Evolutionary conservation across 352 stramenopile species (phyloP).

Genomic region (Phytophthora pluvialis): DNA sequence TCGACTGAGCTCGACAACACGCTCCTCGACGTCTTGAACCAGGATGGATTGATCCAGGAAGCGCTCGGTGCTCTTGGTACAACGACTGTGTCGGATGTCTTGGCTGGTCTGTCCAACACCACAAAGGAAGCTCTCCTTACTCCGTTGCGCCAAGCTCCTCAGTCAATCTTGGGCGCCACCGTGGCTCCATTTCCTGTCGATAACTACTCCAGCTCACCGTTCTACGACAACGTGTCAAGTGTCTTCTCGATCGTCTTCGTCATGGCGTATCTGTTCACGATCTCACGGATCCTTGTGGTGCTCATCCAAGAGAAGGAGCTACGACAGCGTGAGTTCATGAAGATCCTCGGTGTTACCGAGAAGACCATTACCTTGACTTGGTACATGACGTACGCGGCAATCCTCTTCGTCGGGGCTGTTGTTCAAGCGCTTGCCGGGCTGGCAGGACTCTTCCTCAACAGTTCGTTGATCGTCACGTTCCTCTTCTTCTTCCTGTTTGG

Average conservation of each 20-base stretch:
- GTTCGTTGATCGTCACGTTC: conserved; percentile 66
- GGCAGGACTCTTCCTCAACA: conserved; percentile 47
- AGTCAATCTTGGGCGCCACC: conserved; percentile 39
- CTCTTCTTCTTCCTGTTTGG: conserved; percentile 80
- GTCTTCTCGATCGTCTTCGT: conserved; percentile 90
- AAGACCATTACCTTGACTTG: conserved; percentile 66
- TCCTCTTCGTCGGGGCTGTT: conserved; percentile 73
- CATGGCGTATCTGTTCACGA: conserved; percentile 88
- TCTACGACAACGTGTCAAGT: conserved; percentile 56
- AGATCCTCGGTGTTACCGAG: conserved; percentile 90
- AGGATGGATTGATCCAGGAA: conserved; percentile 53
- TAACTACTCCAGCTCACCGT: conserved; percentile 46
- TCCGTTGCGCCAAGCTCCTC: conserved; percentile 47
- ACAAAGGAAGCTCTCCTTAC: conserved; percentile 35
- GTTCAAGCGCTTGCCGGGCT: conserved; percentile 54
- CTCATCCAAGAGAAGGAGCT: conserved; percentile 92
- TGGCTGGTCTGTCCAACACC: conserved; percentile 20
- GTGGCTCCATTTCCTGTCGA: conserved; percentile 51
- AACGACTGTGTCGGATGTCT: conserved; percentile 29
- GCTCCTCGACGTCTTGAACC: conserved; percentile 42
- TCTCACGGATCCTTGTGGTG: conserved; percentile 80
- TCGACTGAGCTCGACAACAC: conserved; percentile 33
- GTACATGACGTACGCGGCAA: conserved; percentile 89
- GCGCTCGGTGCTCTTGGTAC: conserved; percentile 24
- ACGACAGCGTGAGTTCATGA: conserved; percentile 89